Base-by-base conservation (phyloP, 106 monocot species). In the Dactylorhiza incarnata region DNA sequence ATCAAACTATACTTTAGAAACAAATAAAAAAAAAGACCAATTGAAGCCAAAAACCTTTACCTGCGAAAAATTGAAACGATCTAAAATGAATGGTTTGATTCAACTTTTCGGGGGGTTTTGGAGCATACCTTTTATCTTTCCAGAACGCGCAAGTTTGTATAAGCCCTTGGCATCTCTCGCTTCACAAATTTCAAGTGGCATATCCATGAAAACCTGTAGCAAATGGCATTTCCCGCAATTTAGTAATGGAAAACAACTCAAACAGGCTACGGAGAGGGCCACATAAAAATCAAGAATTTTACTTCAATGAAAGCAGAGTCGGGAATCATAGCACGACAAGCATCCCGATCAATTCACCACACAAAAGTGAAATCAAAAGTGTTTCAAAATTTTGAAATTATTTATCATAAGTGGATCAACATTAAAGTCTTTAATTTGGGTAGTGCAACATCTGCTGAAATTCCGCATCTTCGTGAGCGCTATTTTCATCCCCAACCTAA, bases 161-260 rank as follows among this genome's bases (percentile, higher is more conserved):
- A 95, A 80, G 23, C 95, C 95, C 75, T 95, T 95, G 45, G 92
- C 81, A 82, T 95, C 95, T 51, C 95, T 88, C 45, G 84, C 68
- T 86, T 95, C 95, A 85, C 95, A 95, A 19, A 95, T 76, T 83
- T 95, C 82, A 22, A 92, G 47, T 29, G 95, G 92, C 6, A 85
- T 77, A 83, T 95, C 74, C 88, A 95, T 83, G 83, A 90, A 95
- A 13, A 95, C 95, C 95, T 95, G 59, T 24, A 52, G 12, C 47
- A 43, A 65, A 73, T 7, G 63, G 7, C 26, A 66, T 37, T 66
- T 66, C 1, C 9, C 1, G 22, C n/a, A 22, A 1, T 20, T 59
- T 59, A 22, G n/a, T 59, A 59, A n/a, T 59, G 51, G 11, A 26
- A 29, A 45, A 9, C 58, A 59, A 47, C 45, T 9, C 3, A 3